These are phyloP conservation scores for Porphyrellus sp. DNA, from an alignment of 1,284 basidiomycete genomes.

Conservation along the genomic window DNA sequence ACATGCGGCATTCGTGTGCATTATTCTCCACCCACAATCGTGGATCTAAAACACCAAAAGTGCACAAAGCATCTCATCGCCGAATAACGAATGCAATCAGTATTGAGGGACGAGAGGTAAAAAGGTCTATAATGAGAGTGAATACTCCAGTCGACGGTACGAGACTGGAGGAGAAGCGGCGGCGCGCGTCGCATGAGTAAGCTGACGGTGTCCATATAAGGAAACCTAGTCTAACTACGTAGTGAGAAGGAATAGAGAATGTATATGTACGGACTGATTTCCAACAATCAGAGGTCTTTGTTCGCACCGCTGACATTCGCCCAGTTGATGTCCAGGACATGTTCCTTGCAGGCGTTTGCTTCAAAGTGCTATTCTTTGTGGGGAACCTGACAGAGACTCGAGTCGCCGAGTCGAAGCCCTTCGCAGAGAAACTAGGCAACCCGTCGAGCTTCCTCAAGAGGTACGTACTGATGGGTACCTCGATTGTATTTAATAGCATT, in stretches of 20 bases:
- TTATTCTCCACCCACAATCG: not conserved
- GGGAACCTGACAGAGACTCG: not conserved
- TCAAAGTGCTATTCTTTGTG: conserved; percentile 41
- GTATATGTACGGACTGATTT: no score
- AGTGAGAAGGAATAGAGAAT: no score
- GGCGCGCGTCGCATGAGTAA: no score
- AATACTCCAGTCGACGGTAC: no score
- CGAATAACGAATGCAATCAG: not conserved
- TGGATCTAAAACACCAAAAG: not conserved
- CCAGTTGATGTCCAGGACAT: conserved; percentile 69
- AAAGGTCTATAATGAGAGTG: no score
- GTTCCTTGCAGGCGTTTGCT: conserved; percentile 65
- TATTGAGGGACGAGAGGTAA: no score
- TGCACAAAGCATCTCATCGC: not conserved
- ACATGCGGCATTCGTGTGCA: not conserved
- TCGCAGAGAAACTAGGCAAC: not conserved
- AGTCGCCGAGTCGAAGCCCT: not conserved
- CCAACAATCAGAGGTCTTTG: no score
- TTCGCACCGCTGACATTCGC: conserved; percentile 62
- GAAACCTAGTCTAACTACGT: no score
- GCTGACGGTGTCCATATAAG: no score
- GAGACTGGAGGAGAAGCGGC: no score
- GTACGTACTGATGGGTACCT: conserved; percentile 13
- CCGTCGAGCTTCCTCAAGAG: not conserved
- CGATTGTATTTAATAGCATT: conserved; percentile 52